phyloP scores from a whole-genome alignment of 2,329 filamentous ascomycete genomes.

The Colletotrichum siamense region DNA sequence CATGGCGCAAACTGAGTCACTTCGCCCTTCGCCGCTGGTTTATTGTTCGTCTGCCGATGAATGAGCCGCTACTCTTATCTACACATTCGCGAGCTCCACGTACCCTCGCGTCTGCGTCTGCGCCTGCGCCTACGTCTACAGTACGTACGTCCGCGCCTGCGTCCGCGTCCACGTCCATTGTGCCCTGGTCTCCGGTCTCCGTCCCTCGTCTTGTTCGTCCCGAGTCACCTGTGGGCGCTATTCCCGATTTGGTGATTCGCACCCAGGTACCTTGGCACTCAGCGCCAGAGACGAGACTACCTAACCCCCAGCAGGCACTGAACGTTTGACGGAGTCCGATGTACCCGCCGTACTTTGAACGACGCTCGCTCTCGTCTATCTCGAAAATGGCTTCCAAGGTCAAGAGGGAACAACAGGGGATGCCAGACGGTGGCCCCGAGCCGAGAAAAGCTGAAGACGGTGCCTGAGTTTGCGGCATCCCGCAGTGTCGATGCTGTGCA shows the following conservation, averaged over 20 bases:
- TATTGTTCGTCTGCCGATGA: background rate
- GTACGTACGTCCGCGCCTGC: background rate
- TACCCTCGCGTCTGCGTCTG: background rate
- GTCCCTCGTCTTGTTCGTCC: slow-evolving; percentile 1
- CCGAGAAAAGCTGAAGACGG: background rate
- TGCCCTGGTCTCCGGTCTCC: background rate
- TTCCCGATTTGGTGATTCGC: background rate
- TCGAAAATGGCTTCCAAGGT: background rate
- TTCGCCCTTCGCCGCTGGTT: background rate
- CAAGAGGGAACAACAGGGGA: background rate
- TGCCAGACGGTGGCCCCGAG: background rate
- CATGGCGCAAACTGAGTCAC: background rate
- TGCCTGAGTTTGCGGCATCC: background rate
- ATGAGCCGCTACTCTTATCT: background rate
- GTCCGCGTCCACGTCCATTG: background rate
- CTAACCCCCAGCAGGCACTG: background rate
- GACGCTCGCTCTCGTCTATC: background rate
- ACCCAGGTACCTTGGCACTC: background rate
- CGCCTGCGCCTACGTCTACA: background rate
- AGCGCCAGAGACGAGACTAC: background rate
- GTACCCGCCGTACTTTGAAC: background rate
- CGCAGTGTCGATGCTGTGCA: background rate
- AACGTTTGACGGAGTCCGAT: background rate
- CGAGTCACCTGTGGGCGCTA: background rate
- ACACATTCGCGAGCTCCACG: background rate